These are phyloP conservation scores for Gossypium thurberi DNA, from an alignment of 345 rosid genomes.

Conservation along the genomic window DNA sequence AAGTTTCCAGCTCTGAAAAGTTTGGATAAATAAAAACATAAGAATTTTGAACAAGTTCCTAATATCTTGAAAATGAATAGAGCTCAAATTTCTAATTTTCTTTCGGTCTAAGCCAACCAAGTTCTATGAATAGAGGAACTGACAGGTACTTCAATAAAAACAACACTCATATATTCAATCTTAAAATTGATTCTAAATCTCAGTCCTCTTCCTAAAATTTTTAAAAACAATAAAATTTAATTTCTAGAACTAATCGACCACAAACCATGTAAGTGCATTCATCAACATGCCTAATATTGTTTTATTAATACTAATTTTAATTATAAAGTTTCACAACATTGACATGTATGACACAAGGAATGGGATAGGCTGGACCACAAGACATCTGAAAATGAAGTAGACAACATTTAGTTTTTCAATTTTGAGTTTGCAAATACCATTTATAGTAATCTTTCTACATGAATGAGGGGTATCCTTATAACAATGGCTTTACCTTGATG, in stretches of 20 bases:
- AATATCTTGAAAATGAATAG: conserved; percentile 3
- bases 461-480: neutral
- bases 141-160: neutral
- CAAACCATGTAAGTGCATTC: neutral
- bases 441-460: neutral
- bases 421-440: neutral
- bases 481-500: conserved; percentile 58
- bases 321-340: neutral
- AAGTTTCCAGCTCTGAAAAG: conserved; percentile 71
- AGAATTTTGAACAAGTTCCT: conserved; percentile 8
- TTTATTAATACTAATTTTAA: no score
- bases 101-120: neutral
- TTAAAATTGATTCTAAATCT: neutral
- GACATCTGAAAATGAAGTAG: neutral
- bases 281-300: neutral
- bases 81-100: neutral
- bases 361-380: neutral
- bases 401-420: neutral
- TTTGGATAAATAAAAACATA: neutral
- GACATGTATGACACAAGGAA: neutral
- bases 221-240: neutral
- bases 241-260: neutral
- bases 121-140: neutral
- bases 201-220: neutral
- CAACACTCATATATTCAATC: neutral